Evolutionary conservation across 2,329 filamentous ascomycete species (phyloP).

Genomic region (Aureobasidium lini): DNA sequence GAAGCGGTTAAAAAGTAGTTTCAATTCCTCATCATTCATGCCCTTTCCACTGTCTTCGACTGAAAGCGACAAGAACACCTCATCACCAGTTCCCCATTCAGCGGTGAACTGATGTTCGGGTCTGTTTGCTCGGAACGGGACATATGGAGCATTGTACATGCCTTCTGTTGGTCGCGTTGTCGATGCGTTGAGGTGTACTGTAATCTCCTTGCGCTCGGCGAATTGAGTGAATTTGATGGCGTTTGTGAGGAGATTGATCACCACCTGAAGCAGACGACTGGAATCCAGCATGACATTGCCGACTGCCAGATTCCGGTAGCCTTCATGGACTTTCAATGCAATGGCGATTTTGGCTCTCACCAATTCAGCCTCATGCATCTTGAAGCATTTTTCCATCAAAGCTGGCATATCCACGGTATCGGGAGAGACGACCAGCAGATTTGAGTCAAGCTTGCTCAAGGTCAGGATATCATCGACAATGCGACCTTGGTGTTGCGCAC

Average conservation of each 20-base stretch:
- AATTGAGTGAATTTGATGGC: constrained; percentile 41
- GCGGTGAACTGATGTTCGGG: constrained; percentile 14
- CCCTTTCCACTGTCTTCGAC: constrained; percentile 32
- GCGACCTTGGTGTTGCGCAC: constrained; percentile 27
- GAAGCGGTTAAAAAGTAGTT: constrained; percentile 57
- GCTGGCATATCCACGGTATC: constrained; percentile 30
- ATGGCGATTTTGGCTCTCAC: constrained; percentile 27
- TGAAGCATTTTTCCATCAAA: constrained; percentile 28
- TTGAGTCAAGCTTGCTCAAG: constrained; percentile 30
- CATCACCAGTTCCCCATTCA: constrained; percentile 31
- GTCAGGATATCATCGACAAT: constrained; percentile 36
- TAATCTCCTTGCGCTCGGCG: constrained; percentile 29
- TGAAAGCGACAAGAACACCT: constrained; percentile 29
- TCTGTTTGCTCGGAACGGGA: constrained; percentile 18
- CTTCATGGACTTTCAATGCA: constrained; percentile 27
- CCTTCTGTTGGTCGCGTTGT: constrained; percentile 25
- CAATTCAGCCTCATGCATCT: constrained; percentile 34
- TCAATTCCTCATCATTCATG: constrained; percentile 27
- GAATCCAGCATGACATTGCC: constrained; percentile 35
- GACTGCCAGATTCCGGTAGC: constrained; percentile 29
- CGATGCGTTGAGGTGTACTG: constrained; percentile 32
- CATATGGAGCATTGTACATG: constrained; percentile 28
- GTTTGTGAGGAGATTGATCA: constrained; percentile 38
- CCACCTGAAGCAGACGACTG: constrained; percentile 36
- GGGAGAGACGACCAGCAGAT: constrained; percentile 33